Evolutionary conservation across 2,329 filamentous ascomycete genomes (phyloP).

Genomic region (Colletotrichum simmondsii): DNA sequence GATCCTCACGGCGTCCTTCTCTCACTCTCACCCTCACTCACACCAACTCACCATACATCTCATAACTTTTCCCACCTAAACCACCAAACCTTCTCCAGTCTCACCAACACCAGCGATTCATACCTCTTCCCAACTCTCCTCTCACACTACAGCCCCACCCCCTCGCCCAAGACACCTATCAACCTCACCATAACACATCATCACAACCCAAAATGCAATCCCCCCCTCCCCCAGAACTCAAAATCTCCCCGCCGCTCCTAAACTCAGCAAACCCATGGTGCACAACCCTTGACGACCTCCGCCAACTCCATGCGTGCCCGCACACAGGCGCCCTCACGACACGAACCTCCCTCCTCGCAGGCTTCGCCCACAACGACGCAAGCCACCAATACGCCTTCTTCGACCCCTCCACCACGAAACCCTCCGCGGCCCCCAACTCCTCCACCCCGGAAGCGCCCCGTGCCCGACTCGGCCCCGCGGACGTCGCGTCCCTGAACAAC

Average conservation of each 20-base stretch:
- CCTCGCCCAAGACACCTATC: not conserved
- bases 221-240: conserved; percentile 44
- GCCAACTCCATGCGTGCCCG: conserved; percentile 67
- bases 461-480: conserved; percentile 33
- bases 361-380: conserved; percentile 70
- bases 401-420: conserved; percentile 48
- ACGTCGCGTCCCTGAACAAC: conserved; percentile 70
- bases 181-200: not conserved
- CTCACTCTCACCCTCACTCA: not conserved
- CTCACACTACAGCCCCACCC: not conserved
- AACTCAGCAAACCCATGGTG: conserved; percentile 85
- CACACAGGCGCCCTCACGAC: conserved; percentile 80
- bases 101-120: not conserved
- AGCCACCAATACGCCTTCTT: conserved; percentile 77
- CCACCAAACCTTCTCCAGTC: not conserved
- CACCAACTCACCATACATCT: not conserved
- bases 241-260: conserved; percentile 73
- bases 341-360: conserved; percentile 73
- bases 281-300: conserved; percentile 71
- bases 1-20: not conserved
- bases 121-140: not conserved
- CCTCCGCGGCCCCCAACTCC: conserved; percentile 37
- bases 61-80: not conserved
- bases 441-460: conserved; percentile 38
- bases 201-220: conserved; percentile 16